Conservation (phyloP, 2,329 filamentous ascomycete genomes). For the Blumeria graminis region DNA sequence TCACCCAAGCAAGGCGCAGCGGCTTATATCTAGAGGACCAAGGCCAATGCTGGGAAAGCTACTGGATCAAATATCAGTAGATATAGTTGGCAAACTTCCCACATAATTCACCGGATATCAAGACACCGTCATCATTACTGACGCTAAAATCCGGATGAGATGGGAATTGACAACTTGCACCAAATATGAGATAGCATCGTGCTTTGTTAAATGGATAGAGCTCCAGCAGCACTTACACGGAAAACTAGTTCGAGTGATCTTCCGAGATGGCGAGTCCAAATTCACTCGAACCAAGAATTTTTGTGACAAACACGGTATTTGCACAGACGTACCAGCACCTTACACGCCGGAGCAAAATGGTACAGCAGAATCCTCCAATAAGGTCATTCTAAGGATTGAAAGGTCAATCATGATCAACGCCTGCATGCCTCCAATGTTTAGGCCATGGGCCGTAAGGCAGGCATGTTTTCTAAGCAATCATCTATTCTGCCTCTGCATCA, state of each 20-base stretch:
- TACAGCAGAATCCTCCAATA: too few species aligned
- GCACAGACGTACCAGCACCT: too few species aligned
- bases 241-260: neutral
- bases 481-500: neutral
- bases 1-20: neutral
- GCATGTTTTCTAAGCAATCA: too few species aligned
- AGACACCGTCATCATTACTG: neutral
- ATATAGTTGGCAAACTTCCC: neutral
- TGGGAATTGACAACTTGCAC: neutral
- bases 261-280: too few species aligned
- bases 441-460: neutral
- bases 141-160: neutral
- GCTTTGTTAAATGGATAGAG: neutral
- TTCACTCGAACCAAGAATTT: neutral
- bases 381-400: too few species aligned
- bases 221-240: neutral
- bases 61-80: too few species aligned
- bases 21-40: neutral
- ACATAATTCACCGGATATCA: neutral
- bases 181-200: neutral
- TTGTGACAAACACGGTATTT: neutral
- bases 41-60: neutral
- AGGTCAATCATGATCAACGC: too few species aligned
- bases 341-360: too few species aligned
- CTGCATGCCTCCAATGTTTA: neutral